A percentile compares a stretch with the other conserved stretches of the same genome.
Evolutionary conservation across 2,329 filamentous ascomycete species (phyloP).

Genomic region (Chaetomium globosum): DNA sequence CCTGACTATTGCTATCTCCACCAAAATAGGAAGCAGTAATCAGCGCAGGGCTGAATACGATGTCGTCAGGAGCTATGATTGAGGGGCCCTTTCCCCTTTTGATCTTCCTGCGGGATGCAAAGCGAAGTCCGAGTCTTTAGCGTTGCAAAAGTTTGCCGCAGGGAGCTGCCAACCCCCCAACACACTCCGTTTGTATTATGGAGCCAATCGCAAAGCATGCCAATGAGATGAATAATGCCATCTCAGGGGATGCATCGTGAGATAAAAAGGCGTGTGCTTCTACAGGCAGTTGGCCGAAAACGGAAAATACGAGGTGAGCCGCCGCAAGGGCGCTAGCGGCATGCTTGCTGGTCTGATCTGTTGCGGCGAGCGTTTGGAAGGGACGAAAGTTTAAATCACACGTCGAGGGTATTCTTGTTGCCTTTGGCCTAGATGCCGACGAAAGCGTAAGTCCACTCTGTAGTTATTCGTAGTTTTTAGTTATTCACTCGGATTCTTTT

Average conservation of each 20-base stretch:
- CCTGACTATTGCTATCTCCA: not conserved
- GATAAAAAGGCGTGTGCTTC: not conserved
- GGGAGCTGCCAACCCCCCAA: not conserved
- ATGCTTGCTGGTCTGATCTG: not conserved
- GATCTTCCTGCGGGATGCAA: not conserved
- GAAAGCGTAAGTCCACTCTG: no score
- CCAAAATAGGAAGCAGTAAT: slow-evolving; percentile 14
- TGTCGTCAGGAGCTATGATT: slow-evolving; percentile 13
- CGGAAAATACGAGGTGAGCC: slow-evolving; percentile 17
- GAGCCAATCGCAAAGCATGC: not conserved
- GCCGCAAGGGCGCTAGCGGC: not conserved
- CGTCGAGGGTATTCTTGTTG: not conserved
- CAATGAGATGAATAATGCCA: slow-evolving; percentile 8
- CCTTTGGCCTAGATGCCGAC: no score
- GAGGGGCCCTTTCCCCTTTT: slow-evolving; percentile 10
- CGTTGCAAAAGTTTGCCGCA: not conserved
- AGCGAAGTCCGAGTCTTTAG: not conserved
- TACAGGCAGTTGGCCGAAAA: not conserved
- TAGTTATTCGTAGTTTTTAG: no score
- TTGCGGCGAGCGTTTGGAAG: not conserved
- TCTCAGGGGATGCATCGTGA: not conserved
- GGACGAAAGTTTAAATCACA: not conserved
- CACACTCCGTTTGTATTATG: not conserved
- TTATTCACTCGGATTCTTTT: no score
- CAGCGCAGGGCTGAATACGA: slow-evolving; percentile 24